phyloP scores from a whole-genome alignment of 202 grass and related monocot species.

The Musa balbisiana region DNA sequence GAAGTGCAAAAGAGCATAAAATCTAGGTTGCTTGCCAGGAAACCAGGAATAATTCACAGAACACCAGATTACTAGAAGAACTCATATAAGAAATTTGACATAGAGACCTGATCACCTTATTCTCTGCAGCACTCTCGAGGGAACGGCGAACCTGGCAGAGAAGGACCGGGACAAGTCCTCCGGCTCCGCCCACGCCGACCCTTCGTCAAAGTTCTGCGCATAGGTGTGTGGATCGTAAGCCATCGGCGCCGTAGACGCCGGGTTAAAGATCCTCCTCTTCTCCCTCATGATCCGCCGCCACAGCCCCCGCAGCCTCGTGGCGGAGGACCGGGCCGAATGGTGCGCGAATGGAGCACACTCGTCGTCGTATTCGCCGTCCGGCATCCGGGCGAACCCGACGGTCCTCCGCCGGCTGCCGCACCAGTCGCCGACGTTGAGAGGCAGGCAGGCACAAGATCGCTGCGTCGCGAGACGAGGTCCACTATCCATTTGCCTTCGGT shows the following conservation, averaged over 20 bases:
- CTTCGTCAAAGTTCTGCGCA: slow-evolving; percentile 16
- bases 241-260: no score
- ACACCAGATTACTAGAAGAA: no score
- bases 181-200: slow-evolving; percentile 12
- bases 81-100: no score
- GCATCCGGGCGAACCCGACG: not conserved
- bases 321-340: slow-evolving; percentile 7
- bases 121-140: not conserved
- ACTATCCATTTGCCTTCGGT: slow-evolving; percentile 28
- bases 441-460: slow-evolving; percentile 49
- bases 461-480: slow-evolving; percentile 49
- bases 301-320: slow-evolving; percentile 35
- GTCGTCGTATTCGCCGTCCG: slow-evolving; percentile 31
- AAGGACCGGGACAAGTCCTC: not conserved
- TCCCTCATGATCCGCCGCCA: slow-evolving; percentile 53
- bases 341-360: not conserved
- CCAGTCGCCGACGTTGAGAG: slow-evolving; percentile 18
- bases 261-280: not conserved
- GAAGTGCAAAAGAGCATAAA: no score
- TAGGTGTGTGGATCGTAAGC: slow-evolving; percentile 3
- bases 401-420: slow-evolving; percentile 28
- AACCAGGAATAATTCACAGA: no score
- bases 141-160: not conserved
- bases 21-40: no score
- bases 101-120: not conserved